Conservation (phyloP, 805 yeast genomes). For the Kluyveromyces nonfermentans region DNA sequence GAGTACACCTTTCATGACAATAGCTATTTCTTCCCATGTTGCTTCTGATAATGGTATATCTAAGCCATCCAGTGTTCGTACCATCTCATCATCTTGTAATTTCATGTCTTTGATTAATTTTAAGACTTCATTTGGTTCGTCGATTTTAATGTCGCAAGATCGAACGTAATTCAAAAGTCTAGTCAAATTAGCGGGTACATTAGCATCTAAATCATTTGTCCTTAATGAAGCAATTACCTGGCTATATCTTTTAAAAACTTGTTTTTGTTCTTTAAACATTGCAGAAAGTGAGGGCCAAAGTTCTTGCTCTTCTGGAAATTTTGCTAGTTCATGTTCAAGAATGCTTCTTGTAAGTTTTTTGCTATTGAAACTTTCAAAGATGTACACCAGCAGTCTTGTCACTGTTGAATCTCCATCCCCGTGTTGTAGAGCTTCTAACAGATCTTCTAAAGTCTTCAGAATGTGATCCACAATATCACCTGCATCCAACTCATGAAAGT, state of each 20-base stretch:
- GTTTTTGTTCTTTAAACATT: conserved; percentile 9
- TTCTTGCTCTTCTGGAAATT: conserved; percentile 24
- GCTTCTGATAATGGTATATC: conserved; percentile 16
- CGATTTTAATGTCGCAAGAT: background rate
- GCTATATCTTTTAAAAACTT: conserved; percentile 4
- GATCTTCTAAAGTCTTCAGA: conserved; percentile 45
- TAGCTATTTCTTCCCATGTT: conserved; percentile 24
- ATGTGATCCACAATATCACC: conserved; percentile 36
- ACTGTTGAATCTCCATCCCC: conserved; percentile 57
- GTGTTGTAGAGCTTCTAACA: conserved; percentile 54
- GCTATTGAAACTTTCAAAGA: conserved; percentile 42
- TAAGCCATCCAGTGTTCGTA: conserved; percentile 26
- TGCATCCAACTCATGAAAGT: conserved; percentile 20
- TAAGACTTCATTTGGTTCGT: conserved; percentile 19
- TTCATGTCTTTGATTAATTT: conserved; percentile 29
- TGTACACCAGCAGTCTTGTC: conserved; percentile 39
- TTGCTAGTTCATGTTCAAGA: conserved; percentile 49
- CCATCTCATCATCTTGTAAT: conserved; percentile 30
- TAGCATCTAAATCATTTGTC: background rate
- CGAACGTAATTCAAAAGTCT: background rate
- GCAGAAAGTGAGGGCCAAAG: conserved; percentile 5
- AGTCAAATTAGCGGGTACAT: background rate
- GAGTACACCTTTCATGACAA: conserved; percentile 18
- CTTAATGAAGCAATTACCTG: background rate
- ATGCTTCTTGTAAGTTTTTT: conserved; percentile 43